Percentiles rank a stretch among this genome's conserved stretches.
Evolutionary conservation across 164 flowering plant genomes (phyloP).

Genomic region (Brasenia schreberi): DNA sequence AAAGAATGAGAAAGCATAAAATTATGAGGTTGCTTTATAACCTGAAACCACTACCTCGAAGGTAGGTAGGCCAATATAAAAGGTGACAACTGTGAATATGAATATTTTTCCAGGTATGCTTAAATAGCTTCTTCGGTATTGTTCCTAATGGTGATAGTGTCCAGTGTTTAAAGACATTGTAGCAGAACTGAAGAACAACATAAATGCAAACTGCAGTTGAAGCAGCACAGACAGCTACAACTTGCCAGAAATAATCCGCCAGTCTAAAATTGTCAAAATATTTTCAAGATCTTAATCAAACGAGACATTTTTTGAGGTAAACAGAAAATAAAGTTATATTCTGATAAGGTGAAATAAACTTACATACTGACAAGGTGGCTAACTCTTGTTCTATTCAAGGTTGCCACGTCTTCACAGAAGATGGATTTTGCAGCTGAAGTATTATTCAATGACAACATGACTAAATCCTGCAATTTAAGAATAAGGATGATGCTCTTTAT

Average conservation of each 20-base stretch:
- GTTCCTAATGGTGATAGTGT: constrained; percentile 17
- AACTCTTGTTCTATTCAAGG: constrained; percentile 8
- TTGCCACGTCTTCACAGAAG: constrained; percentile 18
- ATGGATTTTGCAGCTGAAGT: constrained; percentile 35
- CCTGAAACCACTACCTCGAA: constrained; percentile 45
- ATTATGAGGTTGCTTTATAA: constrained; percentile 12
- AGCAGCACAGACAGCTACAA: constrained; percentile 36
- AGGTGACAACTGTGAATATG: constrained; percentile 62
- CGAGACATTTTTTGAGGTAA: constrained; percentile 6
- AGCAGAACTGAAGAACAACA: constrained; percentile 40
- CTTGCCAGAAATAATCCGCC: constrained; percentile 18
- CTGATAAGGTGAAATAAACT: constrained; percentile 1
- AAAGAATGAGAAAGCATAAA: not conserved
- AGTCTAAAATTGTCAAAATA: constrained; percentile 35
- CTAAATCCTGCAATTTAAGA: constrained; percentile 37
- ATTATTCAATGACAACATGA: constrained; percentile 60
- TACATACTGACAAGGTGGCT: constrained; percentile 20
- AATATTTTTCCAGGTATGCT: constrained; percentile 34
- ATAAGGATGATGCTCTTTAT: no score
- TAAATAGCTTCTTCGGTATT: constrained; percentile 21
- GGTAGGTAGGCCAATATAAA: constrained; percentile 73
- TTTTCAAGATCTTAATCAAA: not conserved
- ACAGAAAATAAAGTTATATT: not conserved
- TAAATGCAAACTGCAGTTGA: constrained; percentile 48
- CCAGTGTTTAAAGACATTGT: constrained; percentile 21